These are phyloP conservation scores for Sarocladiaceae sp. DNA, from an alignment of 2,329 filamentous ascomycete genomes.

Conservation along the genomic window DNA sequence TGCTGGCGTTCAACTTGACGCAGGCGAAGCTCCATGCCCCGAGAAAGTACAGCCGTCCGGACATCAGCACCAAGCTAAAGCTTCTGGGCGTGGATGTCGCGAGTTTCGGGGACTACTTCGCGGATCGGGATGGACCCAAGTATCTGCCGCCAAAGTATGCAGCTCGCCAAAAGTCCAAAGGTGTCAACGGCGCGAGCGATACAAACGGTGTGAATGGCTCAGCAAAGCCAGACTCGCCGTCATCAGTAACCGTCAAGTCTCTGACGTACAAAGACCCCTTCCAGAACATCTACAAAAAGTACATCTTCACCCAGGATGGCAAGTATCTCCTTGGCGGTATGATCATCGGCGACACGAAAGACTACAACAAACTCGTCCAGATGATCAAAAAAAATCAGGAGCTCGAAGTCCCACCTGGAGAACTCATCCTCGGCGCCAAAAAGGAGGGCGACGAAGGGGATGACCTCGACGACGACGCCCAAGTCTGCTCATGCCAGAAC, in stretches of 20 bases:
- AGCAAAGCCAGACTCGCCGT: background rate
- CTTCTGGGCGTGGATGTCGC: constrained; percentile 85
- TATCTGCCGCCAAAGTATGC: constrained; percentile 57
- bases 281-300: constrained; percentile 86
- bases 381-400: constrained; percentile 79
- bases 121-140: constrained; percentile 75
- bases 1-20: constrained; percentile 85
- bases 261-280: constrained; percentile 88
- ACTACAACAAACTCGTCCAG: constrained; percentile 83
- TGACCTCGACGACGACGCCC: constrained; percentile 76
- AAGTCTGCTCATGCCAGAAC: constrained; percentile 91
- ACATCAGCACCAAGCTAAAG: constrained; percentile 88
- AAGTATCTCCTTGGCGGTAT: constrained; percentile 91
- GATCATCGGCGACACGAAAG: constrained; percentile 91
- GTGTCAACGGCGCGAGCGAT: background rate
- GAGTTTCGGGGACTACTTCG: constrained; percentile 91
- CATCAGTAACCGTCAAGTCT: constrained; percentile 68
- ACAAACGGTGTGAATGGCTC: background rate
- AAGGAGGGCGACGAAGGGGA: constrained; percentile 63
- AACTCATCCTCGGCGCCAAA: constrained; percentile 75
- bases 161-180: constrained; percentile 20
- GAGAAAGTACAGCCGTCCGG: constrained; percentile 69
- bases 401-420: constrained; percentile 69
- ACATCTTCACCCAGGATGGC: constrained; percentile 81
- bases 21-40: constrained; percentile 67